A percentile compares a stretch with the other conserved stretches of the same genome.
These are phyloP conservation scores for Sutorius australiensis DNA, from an alignment of 768 basidiomycete species.

Conservation along the genomic window DNA sequence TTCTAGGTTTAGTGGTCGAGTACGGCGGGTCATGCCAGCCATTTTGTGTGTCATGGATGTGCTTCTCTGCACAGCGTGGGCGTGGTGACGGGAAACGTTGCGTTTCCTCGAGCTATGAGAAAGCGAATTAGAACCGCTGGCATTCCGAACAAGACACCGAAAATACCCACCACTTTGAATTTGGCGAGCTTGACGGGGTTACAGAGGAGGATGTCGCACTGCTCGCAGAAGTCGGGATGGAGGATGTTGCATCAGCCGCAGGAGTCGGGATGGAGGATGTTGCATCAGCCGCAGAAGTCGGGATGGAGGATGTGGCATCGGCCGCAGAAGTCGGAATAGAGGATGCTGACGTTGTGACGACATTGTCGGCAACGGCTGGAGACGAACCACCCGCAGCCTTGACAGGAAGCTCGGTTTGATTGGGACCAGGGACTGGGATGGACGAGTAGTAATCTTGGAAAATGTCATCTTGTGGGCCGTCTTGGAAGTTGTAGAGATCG, in stretches of 20 bases:
- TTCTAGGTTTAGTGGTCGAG: not conserved
- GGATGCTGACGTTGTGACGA: not conserved
- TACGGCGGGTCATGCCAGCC: constrained; percentile 9
- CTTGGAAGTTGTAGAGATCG: constrained; percentile 63
- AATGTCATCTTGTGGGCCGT: constrained; percentile 73
- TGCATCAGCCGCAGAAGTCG: too few relatives aligned
- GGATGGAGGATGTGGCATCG: too few relatives aligned
- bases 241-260: not conserved
- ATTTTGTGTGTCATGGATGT: constrained; percentile 5
- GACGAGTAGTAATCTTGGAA: constrained; percentile 54
- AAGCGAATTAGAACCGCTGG: not conserved
- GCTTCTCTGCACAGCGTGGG: not conserved
- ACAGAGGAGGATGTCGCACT: not conserved
- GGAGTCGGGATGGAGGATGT: too few relatives aligned
- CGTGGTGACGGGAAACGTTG: constrained; percentile 7
- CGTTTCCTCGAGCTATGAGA: constrained; percentile 2
- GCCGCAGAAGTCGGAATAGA: not conserved
- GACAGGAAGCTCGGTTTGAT: constrained; percentile 26
- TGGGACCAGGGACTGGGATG: constrained; percentile 44
- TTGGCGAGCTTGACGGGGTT: not conserved
- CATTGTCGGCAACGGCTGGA: not conserved
- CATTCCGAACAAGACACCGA: not conserved
- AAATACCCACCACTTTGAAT: constrained; percentile 14
- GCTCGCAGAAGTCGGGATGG: not conserved
- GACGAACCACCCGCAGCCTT: not conserved